Evolutionary conservation across 257 asterid species (phyloP).

Genomic region (Solanum piurae): DNA sequence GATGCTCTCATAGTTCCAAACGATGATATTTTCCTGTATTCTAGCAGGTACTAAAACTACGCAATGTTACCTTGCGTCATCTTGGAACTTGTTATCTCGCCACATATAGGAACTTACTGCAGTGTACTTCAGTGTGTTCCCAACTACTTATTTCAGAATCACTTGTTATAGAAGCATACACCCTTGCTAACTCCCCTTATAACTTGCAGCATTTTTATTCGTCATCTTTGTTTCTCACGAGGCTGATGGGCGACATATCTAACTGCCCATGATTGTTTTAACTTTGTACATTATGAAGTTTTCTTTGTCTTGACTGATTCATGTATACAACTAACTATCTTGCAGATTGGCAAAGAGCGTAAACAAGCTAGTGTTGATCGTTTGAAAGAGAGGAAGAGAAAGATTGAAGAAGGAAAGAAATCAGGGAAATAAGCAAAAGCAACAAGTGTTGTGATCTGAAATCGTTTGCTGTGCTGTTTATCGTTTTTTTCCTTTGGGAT

Average conservation of each 20-base stretch:
- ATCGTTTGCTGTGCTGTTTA: not conserved
- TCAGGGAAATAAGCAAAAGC: constrained; percentile 4
- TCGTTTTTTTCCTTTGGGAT: not conserved
- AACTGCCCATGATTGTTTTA: not conserved
- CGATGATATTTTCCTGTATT: not conserved
- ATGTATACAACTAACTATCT: constrained; percentile 1
- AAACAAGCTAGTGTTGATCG: constrained; percentile 17
- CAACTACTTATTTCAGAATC: not conserved
- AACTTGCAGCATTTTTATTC: not conserved
- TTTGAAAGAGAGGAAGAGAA: constrained; percentile 38
- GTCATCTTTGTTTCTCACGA: not conserved
- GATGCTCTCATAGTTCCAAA: not conserved
- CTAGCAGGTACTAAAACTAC: not conserved
- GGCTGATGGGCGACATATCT: not conserved
- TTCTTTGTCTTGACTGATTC: not conserved
- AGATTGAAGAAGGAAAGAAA: constrained; percentile 34
- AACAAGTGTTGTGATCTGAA: not conserved
- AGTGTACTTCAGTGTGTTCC: not conserved
- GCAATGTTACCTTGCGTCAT: not conserved
- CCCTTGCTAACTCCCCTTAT: not conserved
- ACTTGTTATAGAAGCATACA: not conserved
- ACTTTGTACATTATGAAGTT: not conserved
- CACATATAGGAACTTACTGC: not conserved
- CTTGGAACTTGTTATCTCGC: not conserved
- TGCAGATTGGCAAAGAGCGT: constrained; percentile 46